Evolutionary conservation across 148 eudicot species (phyloP).

Genomic region (Fagopyrum tataricum): DNA sequence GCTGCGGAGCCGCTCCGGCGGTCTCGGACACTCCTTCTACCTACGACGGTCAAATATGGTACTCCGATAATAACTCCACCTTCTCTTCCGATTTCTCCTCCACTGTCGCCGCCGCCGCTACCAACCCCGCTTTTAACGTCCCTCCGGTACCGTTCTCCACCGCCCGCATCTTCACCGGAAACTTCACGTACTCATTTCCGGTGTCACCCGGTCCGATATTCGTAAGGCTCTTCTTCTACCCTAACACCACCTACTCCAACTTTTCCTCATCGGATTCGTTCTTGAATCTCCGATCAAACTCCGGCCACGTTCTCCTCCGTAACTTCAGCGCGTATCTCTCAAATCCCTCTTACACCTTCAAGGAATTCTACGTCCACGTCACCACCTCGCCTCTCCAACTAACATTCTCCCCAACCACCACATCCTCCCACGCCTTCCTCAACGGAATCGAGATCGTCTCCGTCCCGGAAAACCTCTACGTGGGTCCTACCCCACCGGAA

Average conservation of each 20-base stretch:
- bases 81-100: conserved; percentile 1
- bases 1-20: background rate
- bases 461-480: conserved; percentile 30
- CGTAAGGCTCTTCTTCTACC: conserved; percentile 38
- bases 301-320: conserved; percentile 25
- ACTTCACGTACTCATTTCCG: conserved; percentile 34
- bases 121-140: background rate
- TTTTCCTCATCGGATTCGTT: conserved; percentile 6
- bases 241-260: conserved; percentile 10
- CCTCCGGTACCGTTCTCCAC: background rate
- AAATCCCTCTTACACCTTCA: background rate
- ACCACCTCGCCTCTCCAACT: conserved; percentile 19
- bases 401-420: conserved; percentile 21
- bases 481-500: background rate
- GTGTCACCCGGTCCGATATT: conserved; percentile 32
- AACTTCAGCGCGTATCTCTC: conserved; percentile 35
- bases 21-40: background rate
- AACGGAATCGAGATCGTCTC: conserved; percentile 47
- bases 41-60: background rate
- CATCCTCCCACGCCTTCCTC: conserved; percentile 27
- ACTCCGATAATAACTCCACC: background rate
- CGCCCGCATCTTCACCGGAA: background rate
- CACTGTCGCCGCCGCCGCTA: background rate
- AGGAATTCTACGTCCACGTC: conserved; percentile 21
- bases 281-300: conserved; percentile 30